Evolutionary conservation across 192 early-diverging fungal genomes (phyloP).

Genomic region (Umbelopsis isabellina): DNA sequence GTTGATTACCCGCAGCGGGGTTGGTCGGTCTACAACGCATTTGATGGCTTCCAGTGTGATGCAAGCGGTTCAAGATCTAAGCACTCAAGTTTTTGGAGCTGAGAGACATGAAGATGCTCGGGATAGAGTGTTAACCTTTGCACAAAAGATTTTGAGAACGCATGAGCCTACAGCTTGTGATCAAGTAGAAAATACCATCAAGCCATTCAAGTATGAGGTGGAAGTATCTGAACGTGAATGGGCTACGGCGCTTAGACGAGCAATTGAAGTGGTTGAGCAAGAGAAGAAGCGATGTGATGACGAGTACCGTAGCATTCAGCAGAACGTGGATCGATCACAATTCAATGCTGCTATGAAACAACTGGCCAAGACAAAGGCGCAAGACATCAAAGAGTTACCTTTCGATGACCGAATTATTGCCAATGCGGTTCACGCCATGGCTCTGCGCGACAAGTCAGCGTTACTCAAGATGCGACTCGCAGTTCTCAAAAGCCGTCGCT

Average conservation of each 20-base stretch:
- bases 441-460: conserved; percentile 68
- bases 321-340: conserved; percentile 70
- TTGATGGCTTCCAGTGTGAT: conserved; percentile 83
- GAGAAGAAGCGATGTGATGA: conserved; percentile 71
- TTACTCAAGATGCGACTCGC: conserved; percentile 74
- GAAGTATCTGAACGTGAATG: conserved; percentile 91
- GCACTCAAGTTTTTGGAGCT: conserved; percentile 77
- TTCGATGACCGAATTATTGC: conserved; percentile 72
- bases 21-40: conserved; percentile 86
- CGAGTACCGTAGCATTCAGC: conserved; percentile 67
- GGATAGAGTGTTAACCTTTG: conserved; percentile 73
- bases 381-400: conserved; percentile 54
- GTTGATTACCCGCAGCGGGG: conserved; percentile 85
- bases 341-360: conserved; percentile 81
- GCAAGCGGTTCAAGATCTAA: conserved; percentile 72
- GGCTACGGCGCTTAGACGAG: conserved; percentile 78
- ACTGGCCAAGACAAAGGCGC: conserved; percentile 53
- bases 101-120: conserved; percentile 78
- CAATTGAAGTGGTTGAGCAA: conserved; percentile 69
- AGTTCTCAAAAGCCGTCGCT: conserved; percentile 78
- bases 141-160: conserved; percentile 74
- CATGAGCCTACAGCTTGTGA: conserved; percentile 87
- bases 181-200: conserved; percentile 97
- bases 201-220: conserved; percentile 96
- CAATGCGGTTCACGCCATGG: conserved; percentile 72